Base-by-base conservation (phyloP, 176 grass and related monocot species). In the Aegilops speltoides region DNA sequence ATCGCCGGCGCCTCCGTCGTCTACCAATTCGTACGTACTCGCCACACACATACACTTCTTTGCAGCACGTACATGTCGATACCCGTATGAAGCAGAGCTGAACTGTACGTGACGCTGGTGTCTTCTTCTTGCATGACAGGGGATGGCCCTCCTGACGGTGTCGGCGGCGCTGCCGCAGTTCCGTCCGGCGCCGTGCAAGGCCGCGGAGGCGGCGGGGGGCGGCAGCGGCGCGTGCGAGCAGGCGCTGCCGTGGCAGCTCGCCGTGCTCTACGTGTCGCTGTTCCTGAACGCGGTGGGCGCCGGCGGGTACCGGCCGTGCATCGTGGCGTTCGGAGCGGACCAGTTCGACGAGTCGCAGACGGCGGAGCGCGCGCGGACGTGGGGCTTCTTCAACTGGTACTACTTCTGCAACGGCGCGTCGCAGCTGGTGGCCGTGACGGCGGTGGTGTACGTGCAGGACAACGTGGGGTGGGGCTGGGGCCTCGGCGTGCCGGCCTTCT, bases 371-470 rank as follows among this genome's bases (percentile, higher is more conserved):
- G 91, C 92, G 0, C 87, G 89, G 23, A 88, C 73, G 31, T 94
- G 90, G 92, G 91, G 86, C 38, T 97, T 93, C 90, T 97, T 97
- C 88, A 97, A 97, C 90, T 97, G 95, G 95, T 97, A 97, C 84
- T 97, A 94, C 87, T 97, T 97, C 88, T 85, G 88, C 86, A 94
- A 93, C 88, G 88, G 92, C 63, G 69, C 83, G 88, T 92, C 92
- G 17, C 90, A 91, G 88, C 86, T 97, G 85, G 20, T 94, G 31
- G 90, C 95, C 29, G 92, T 93, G 57, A 97, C 95, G 29, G 92
- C 88, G 20, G 84, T 97, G 73, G 92, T 97, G 81, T 97, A 86
- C 68, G 82, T 97, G 80, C 95, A 97, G 89, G 95, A 97, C 82
- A 91, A 97, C 86, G 86, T 97, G 0, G 90, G 95, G 5, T 97